phyloP scores from a whole-genome alignment of 371 early-diverging fungal genomes.

The Lichtheimia ramosa region DNA sequence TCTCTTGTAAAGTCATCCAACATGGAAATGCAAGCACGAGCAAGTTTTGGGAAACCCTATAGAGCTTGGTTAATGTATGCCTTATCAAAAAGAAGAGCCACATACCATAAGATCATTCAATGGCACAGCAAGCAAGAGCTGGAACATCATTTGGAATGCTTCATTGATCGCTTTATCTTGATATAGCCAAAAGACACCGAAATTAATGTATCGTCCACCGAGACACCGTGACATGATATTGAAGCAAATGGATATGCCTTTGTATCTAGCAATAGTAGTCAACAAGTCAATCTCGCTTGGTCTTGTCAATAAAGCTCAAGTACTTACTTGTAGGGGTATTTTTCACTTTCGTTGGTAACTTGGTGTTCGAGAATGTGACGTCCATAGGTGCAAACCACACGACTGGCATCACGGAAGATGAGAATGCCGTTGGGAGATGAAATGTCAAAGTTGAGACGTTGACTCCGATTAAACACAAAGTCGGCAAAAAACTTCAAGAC shows the following conservation, averaged over 20 bases:
- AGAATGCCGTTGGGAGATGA: conserved; percentile 87
- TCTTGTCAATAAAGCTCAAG: no score
- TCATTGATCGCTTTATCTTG: conserved; percentile 82
- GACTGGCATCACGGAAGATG: conserved; percentile 86
- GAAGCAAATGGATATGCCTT: conserved; percentile 79
- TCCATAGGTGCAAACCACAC: conserved; percentile 52
- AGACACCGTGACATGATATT: conserved; percentile 71
- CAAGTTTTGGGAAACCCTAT: conserved; percentile 68
- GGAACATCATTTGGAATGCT: conserved; percentile 67
- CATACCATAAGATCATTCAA: conserved; percentile 72
- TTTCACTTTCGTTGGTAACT: conserved; percentile 23
- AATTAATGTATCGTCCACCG: conserved; percentile 84
- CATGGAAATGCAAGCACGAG: conserved; percentile 57
- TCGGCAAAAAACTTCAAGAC: conserved; percentile 79
- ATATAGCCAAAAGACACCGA: conserved; percentile 92
- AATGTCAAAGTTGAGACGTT: conserved; percentile 82
- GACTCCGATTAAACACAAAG: conserved; percentile 77
- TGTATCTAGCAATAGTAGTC: conserved; percentile 53
- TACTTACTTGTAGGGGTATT: conserved; percentile 31
- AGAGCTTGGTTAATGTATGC: no score
- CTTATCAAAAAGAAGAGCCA: background rate
- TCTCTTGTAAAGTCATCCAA: conserved; percentile 67
- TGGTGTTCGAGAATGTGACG: conserved; percentile 31
- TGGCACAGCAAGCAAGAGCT: conserved; percentile 74
- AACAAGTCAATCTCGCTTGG: background rate